phyloP scores from a whole-genome alignment of 306 rosid genomes.

The Quercus suber region DNA sequence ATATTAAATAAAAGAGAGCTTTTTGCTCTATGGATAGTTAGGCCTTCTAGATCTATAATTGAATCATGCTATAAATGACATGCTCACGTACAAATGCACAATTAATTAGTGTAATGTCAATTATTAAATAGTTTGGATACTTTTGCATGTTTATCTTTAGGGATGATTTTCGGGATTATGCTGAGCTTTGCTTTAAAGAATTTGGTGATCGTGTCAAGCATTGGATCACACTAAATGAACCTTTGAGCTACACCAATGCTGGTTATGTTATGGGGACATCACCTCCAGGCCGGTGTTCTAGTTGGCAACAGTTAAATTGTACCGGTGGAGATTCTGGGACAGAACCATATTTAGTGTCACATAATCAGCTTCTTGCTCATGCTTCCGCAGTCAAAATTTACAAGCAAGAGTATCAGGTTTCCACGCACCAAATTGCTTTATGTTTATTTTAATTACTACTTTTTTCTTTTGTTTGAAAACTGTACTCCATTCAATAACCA shows the following conservation, averaged over 20 bases:
- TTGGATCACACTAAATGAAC: constrained; percentile 45
- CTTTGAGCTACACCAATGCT: constrained; percentile 13
- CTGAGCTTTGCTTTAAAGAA: constrained; percentile 34
- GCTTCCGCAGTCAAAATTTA: constrained; percentile 41
- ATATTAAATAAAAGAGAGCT: too few species aligned
- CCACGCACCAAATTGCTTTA: too few species aligned
- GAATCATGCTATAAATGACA: too few species aligned
- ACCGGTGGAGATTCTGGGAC: constrained; percentile 39
- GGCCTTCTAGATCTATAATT: too few species aligned
- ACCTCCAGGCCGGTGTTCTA: constrained; percentile 45
- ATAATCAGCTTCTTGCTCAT: constrained; percentile 50
- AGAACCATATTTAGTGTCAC: constrained; percentile 45
- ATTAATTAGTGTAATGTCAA: too few species aligned
- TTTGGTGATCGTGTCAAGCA: constrained; percentile 44
- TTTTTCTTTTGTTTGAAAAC: background rate
- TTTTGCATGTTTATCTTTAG: background rate
- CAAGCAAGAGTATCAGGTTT: constrained; percentile 46
- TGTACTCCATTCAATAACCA: too few species aligned
- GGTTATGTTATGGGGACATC: constrained; percentile 26
- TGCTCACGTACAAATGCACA: too few species aligned
- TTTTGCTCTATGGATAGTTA: too few species aligned
- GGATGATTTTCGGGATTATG: constrained; percentile 26
- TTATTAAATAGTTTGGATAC: too few species aligned
- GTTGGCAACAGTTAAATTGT: constrained; percentile 38
- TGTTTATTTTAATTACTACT: too few species aligned